Evolutionary conservation across 176 grass and related monocot genomes (phyloP).

Genomic region (Tillandsia leiboldiana): DNA sequence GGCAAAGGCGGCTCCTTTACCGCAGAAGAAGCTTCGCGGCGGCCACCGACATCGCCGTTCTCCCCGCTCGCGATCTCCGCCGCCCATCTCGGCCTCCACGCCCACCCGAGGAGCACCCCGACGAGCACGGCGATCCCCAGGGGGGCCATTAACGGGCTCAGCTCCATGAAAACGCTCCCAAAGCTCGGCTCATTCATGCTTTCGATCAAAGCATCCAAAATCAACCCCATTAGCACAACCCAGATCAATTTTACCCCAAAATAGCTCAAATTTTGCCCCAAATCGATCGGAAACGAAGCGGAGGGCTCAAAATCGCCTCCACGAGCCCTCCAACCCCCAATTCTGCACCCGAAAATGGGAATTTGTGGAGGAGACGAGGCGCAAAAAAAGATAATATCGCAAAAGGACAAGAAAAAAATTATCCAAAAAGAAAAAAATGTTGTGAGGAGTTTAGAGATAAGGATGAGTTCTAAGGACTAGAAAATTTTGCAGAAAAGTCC

Average conservation of each 20-base stretch:
- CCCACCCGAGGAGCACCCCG: constrained; percentile 74
- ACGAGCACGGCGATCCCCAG: constrained; percentile 59
- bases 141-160: constrained; percentile 41
- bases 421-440: too few species aligned
- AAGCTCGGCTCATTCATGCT: constrained; percentile 43
- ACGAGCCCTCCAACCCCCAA: too few species aligned
- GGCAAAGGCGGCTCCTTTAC: neutral
- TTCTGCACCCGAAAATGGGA: too few species aligned
- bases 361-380: too few species aligned
- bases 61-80: constrained; percentile 16
- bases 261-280: too few species aligned
- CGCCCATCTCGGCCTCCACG: constrained; percentile 72
- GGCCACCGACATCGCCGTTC: neutral
- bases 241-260: neutral
- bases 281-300: too few species aligned
- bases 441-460: too few species aligned
- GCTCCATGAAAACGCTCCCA: constrained; percentile 37
- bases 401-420: too few species aligned
- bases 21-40: neutral
- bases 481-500: too few species aligned
- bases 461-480: too few species aligned
- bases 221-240: constrained; percentile 38
- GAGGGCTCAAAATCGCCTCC: too few species aligned
- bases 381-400: too few species aligned
- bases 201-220: constrained; percentile 36